Percentiles rank a stretch among this genome's conserved stretches.
Conservation (phyloP, 2,329 filamentous ascomycete genomes). For the Clarireedia homoeocarpa region DNA sequence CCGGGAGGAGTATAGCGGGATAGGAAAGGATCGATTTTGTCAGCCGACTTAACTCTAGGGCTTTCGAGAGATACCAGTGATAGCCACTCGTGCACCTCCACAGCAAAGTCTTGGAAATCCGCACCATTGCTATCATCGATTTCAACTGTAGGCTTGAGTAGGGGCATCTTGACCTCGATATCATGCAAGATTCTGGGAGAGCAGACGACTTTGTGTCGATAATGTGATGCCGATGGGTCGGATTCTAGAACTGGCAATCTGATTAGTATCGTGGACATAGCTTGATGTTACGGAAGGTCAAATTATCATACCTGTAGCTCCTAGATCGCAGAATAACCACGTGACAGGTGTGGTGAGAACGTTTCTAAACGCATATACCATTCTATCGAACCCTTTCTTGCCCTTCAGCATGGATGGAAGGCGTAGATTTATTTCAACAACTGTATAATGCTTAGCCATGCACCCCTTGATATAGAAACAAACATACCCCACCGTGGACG, state of each 20-base stretch:
- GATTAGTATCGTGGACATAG: conserved; percentile 9
- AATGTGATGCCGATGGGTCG: conserved; percentile 41
- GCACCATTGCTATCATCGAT: conserved; percentile 32
- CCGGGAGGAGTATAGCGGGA: conserved; percentile 56
- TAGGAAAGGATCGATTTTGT: conserved; percentile 60
- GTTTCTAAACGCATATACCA: conserved; percentile 44
- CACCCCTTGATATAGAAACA: neutral
- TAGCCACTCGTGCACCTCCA: conserved; percentile 67
- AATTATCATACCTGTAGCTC: conserved; percentile 35
- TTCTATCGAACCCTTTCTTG: conserved; percentile 27
- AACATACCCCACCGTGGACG: conserved; percentile 67
- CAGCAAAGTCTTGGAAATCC: conserved; percentile 54
- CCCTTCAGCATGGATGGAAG: conserved; percentile 61
- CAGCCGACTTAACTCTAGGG: conserved; percentile 48
- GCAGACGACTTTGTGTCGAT: conserved; percentile 37
- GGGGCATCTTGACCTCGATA: conserved; percentile 25
- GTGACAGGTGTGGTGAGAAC: conserved; percentile 59
- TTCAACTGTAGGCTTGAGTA: conserved; percentile 25
- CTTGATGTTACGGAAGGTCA: neutral
- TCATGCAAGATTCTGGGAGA: conserved; percentile 24
- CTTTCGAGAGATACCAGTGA: conserved; percentile 59
- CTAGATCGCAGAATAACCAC: conserved; percentile 72
- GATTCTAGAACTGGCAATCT: conserved; percentile 35
- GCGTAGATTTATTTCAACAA: conserved; percentile 69
- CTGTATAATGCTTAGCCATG: conserved; percentile 37